phyloP scores from a whole-genome alignment of 1,139 yeast genomes.

The Hyphopichia burtonii region DNA sequence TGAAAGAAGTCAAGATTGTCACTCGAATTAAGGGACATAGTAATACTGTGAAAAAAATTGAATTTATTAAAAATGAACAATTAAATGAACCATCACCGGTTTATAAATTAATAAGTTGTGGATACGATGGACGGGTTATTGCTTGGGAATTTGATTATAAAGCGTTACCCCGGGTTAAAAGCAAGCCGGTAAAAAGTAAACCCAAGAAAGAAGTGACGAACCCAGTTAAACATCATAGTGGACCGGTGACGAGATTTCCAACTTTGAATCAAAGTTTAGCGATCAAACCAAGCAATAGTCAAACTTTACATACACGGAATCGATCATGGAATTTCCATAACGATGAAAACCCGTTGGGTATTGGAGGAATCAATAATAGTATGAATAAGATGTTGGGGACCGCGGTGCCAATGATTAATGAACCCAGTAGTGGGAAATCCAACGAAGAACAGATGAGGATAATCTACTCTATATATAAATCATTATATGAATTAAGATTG shows the following conservation, averaged over 20 bases:
- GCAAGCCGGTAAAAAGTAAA: background rate
- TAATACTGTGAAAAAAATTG: constrained; percentile 58
- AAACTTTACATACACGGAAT: constrained; percentile 1
- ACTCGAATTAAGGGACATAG: constrained; percentile 64
- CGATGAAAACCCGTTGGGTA: background rate
- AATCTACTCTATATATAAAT: constrained; percentile 33
- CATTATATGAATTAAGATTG: constrained; percentile 35
- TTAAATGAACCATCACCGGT: constrained; percentile 17
- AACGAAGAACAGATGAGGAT: constrained; percentile 18
- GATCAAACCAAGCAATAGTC: background rate
- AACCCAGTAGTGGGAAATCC: background rate
- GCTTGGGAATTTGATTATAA: constrained; percentile 75
- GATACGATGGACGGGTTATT: constrained; percentile 66
- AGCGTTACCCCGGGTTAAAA: constrained; percentile 51
- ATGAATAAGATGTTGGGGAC: constrained; percentile 4
- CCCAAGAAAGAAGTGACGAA: background rate
- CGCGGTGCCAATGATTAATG: background rate
- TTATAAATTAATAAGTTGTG: constrained; percentile 65
- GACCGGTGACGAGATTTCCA: no score
- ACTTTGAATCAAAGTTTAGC: background rate
- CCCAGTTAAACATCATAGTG: constrained; percentile 2
- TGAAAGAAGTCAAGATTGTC: constrained; percentile 43
- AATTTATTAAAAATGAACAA: constrained; percentile 22
- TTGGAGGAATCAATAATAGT: background rate
- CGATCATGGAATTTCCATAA: constrained; percentile 4